phyloP scores from a whole-genome alignment of 768 basidiomycete species.

The Obba rivulosa region DNA sequence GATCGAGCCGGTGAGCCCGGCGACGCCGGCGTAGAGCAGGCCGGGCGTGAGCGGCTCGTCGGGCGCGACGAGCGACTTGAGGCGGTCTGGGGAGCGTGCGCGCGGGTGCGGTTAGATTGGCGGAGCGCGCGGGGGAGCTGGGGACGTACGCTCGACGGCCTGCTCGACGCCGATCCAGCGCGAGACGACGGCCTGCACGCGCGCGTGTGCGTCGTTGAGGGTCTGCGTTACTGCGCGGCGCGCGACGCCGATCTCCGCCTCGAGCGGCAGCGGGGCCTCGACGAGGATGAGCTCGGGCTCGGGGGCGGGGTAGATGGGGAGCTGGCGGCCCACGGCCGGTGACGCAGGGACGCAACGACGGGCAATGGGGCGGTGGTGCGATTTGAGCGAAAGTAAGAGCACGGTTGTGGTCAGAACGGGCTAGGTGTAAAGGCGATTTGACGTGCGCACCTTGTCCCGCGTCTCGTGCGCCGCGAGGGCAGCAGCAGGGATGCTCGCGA shows the following conservation, averaged over 20 bases:
- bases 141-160: conserved; percentile 73
- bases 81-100: conserved; percentile 47
- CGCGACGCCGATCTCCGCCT: conserved; percentile 67
- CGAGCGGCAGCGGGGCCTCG: conserved; percentile 69
- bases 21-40: conserved; percentile 85
- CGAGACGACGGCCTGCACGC: conserved; percentile 68
- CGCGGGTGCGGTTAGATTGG: no score
- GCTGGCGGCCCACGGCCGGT: conserved; percentile 36
- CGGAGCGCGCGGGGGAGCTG: not conserved
- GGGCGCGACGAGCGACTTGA: conserved; percentile 77
- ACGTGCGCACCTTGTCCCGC: no score
- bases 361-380: no score
- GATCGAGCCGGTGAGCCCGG: conserved; percentile 85
- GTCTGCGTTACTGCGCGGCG: conserved; percentile 55
- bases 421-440: no score
- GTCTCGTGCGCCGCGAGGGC: no score
- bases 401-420: no score
- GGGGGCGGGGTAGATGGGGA: conserved; percentile 74
- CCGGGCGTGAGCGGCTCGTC: conserved; percentile 85
- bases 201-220: conserved; percentile 51
- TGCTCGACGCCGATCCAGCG: conserved; percentile 86
- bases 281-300: conserved; percentile 64
- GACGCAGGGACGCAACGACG: no score
- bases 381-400: no score
- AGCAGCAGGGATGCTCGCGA: no score